phyloP scores from a whole-genome alignment of 768 basidiomycete genomes.

The Suillus bovinus region DNA sequence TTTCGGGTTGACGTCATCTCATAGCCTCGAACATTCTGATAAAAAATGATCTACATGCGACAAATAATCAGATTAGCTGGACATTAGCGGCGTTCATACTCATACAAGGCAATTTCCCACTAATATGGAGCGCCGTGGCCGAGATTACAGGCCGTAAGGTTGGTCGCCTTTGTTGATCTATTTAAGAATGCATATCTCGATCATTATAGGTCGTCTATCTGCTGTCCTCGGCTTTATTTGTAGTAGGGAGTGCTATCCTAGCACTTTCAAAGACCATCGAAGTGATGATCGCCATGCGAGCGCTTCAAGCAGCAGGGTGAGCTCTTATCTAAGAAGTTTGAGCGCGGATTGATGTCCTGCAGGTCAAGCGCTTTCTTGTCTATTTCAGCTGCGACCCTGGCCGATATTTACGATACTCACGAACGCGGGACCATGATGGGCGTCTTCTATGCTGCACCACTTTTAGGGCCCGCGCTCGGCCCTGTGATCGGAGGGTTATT shows the following conservation, averaged over 20 bases:
- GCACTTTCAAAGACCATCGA: constrained; percentile 55
- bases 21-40: constrained; percentile 66
- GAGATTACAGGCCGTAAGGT: constrained; percentile 80
- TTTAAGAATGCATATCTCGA: constrained; percentile 5
- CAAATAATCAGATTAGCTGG: constrained; percentile 61
- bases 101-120: constrained; percentile 66
- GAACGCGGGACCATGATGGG: constrained; percentile 83
- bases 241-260: constrained; percentile 55
- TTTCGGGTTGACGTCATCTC: background rate
- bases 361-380: constrained; percentile 68
- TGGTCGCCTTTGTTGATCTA: constrained; percentile 14
- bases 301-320: constrained; percentile 67
- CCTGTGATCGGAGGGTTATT: constrained; percentile 72
- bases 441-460: constrained; percentile 75
- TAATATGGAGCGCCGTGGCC: constrained; percentile 68
- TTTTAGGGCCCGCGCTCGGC: constrained; percentile 73
- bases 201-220: constrained; percentile 51
- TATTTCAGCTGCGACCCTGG: constrained; percentile 76
- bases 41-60: constrained; percentile 58
- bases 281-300: constrained; percentile 65
- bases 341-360: constrained; percentile 15
- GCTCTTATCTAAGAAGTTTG: constrained; percentile 17
- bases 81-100: constrained; percentile 73
- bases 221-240: constrained; percentile 50
- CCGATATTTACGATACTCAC: constrained; percentile 73